phyloP scores from a whole-genome alignment of 441 rosid species.

The Gossypium laxum region DNA sequence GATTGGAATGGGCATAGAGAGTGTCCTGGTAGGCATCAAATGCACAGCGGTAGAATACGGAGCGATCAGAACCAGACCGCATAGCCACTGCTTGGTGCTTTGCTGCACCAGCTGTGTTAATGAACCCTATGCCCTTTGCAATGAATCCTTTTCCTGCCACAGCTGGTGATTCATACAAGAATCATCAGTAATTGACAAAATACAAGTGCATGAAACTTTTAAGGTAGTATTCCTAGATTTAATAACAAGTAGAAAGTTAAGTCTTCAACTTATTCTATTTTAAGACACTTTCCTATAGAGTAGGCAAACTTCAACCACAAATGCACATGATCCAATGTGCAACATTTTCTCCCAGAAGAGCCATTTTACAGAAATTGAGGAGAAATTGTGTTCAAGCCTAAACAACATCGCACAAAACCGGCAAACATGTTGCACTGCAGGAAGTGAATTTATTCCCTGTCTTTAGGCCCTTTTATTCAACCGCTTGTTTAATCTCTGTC shows the following conservation, averaged over 20 bases:
- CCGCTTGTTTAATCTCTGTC: not conserved
- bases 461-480: constrained; percentile 1
- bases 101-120: constrained; percentile 58
- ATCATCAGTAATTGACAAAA: too few species aligned
- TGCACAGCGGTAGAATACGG: constrained; percentile 40
- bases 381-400: not conserved
- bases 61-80: constrained; percentile 59
- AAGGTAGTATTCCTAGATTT: not conserved
- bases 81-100: constrained; percentile 83
- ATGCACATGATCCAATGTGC: not conserved
- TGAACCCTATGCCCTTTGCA: constrained; percentile 46
- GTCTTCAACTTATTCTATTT: not conserved
- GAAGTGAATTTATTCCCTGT: not conserved
- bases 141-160: constrained; percentile 59
- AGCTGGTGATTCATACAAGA: constrained; percentile 29
- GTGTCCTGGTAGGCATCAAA: constrained; percentile 66
- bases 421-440: not conserved
- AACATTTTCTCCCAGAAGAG: not conserved
- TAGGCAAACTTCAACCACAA: not conserved
- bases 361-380: not conserved
- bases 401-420: not conserved
- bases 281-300: not conserved
- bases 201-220: too few species aligned
- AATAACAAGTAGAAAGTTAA: not conserved
- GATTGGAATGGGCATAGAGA: constrained; percentile 55